Base-by-base conservation (phyloP, 1,139 yeast genomes). In the Yamadazyma oceani region DNA sequence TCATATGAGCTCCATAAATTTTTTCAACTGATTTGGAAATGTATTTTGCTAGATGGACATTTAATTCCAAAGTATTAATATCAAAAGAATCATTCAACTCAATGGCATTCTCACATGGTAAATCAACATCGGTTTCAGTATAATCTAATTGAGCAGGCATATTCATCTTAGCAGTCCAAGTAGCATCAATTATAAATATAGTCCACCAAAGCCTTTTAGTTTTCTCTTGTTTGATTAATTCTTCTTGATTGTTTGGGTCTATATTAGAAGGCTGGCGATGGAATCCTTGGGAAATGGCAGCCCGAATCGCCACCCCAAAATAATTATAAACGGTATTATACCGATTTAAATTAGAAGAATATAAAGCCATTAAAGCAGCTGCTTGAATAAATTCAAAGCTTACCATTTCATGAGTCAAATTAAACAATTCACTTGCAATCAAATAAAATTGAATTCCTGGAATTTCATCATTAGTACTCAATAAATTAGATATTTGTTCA, bases 161-260 rank as follows among this genome's bases (percentile, higher is more conserved):
- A 29, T 49, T 48, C 47, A 74, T 62, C 39, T 74, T 69, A 2
- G 79, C 66, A 3, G 78, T 68, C 73, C 80, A 75, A 10, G 70
- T 61, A 12, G 72, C 66, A 48, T 75, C 80, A 44, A 73, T 63
- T 5, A 73, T 66, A 48, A 70, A 75, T 4, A 73, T 66, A 4
- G 80, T 65, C 82, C 82, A 76, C 80, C 80, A 76, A 9, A 75
- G 50, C 28, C 78, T 58, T 48, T 75, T 71, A 10, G 68, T 52
- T 40, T 66, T 69, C 38, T 75, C 78, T 10, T 43, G 41, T 9
- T 17, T 26, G 8, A 47, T 34, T 17, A 44, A 14, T 9, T 37
- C 44, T 13, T 36, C 26, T 17, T 30, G 26, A 34, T 45, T 42
- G 21, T 36, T 25, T 13, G 39, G 26, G 5, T 36, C 36, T 12